A percentile compares a stretch with the other conserved stretches of the same genome.
These are phyloP conservation scores for Lippia alba DNA, from an alignment of 305 asterid species.

Conservation along the genomic window DNA sequence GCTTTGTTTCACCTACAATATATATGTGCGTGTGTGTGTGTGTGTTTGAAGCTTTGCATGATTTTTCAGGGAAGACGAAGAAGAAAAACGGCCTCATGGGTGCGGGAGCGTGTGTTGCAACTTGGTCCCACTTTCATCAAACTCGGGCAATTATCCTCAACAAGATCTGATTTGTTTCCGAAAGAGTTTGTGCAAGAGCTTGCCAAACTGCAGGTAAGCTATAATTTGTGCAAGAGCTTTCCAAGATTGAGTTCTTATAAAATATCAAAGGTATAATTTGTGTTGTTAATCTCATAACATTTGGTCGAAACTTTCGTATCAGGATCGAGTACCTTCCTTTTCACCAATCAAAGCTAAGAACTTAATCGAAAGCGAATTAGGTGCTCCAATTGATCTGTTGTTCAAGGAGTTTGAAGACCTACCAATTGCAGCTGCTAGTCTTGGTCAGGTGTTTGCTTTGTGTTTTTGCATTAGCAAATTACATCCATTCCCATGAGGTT, in stretches of 20 bases:
- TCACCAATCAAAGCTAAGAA: slow-evolving; percentile 62
- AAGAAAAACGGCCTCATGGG: slow-evolving; percentile 78
- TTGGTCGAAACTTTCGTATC: slow-evolving; percentile 25
- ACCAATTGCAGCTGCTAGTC: slow-evolving; percentile 96
- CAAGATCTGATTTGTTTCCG: slow-evolving; percentile 88
- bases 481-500: background rate
- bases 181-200: slow-evolving; percentile 87
- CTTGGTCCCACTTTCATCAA: slow-evolving; percentile 93
- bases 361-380: slow-evolving; percentile 72
- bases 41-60: slow-evolving; percentile 13
- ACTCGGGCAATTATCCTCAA: slow-evolving; percentile 82
- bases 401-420: slow-evolving; percentile 74
- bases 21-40: background rate
- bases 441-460: slow-evolving; percentile 87
- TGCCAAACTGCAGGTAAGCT: slow-evolving; percentile 77
- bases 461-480: slow-evolving; percentile 8
- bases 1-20: background rate
- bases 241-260: background rate
- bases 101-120: slow-evolving; percentile 70
- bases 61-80: slow-evolving; percentile 58
- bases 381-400: slow-evolving; percentile 63
- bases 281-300: too few relatives aligned
- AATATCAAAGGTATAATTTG: too few relatives aligned
- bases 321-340: slow-evolving; percentile 91
- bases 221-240: background rate